Evolutionary conservation across 371 early-diverging fungal species (phyloP).

Genomic region (Nematocida ausubeli): DNA sequence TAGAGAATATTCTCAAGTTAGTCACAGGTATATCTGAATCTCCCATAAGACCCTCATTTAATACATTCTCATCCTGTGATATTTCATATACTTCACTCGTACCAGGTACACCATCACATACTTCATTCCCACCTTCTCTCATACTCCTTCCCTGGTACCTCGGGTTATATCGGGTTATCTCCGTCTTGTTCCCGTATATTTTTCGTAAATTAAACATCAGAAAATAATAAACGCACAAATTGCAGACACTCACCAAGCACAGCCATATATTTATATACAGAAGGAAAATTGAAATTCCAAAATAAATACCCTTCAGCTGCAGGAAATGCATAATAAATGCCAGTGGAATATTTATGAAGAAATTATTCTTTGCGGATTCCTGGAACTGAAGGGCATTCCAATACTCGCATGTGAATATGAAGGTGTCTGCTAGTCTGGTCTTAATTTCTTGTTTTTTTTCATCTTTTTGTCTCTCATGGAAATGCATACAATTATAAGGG

Average conservation of each 20-base stretch:
- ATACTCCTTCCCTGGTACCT: too few species aligned
- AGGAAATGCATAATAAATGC: background rate
- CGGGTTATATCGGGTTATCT: too few species aligned
- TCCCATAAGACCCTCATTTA: too few species aligned
- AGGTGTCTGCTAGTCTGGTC: background rate
- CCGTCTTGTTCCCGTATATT: background rate
- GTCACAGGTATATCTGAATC: too few species aligned
- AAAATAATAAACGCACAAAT: background rate
- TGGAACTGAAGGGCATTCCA: constrained; percentile 22
- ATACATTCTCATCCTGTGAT: too few species aligned
- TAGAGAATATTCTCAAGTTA: background rate
- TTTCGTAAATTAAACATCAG: background rate
- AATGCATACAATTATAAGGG: background rate
- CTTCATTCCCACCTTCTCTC: too few species aligned
- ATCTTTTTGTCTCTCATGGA: background rate
- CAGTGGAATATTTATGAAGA: constrained; percentile 1
- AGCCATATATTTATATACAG: constrained; percentile 9
- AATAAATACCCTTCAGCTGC: background rate
- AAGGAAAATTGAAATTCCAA: background rate
- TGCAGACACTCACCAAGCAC: background rate
- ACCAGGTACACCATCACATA: too few species aligned
- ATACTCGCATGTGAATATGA: constrained; percentile 32
- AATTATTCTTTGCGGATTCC: background rate
- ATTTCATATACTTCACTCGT: too few species aligned
- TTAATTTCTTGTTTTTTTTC: background rate